Conservation (phyloP, 371 early-diverging fungal species). For the Apophysomyces elegans region DNA sequence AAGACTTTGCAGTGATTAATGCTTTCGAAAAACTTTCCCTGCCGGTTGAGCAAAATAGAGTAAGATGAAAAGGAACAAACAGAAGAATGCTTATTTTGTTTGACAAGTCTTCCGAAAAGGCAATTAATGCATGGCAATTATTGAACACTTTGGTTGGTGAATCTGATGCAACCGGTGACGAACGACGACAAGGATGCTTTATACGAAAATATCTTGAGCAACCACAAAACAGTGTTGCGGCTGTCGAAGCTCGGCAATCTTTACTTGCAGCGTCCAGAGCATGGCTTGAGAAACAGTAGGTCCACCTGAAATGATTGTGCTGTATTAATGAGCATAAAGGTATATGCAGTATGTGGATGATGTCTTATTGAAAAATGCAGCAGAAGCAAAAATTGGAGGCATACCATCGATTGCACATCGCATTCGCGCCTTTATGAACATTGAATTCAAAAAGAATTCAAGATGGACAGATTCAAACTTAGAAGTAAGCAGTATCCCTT, state of each 20-base stretch:
- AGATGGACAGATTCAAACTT: conserved; percentile 54
- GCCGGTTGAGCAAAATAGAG: conserved; percentile 15
- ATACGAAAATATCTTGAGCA: not conserved
- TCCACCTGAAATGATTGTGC: not conserved
- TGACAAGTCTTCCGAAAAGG: conserved; percentile 9
- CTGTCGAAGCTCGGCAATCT: not conserved
- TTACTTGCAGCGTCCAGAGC: conserved; percentile 11
- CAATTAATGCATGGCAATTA: conserved; percentile 19
- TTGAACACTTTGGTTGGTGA: conserved; percentile 10
- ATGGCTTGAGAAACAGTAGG: conserved; percentile 30
- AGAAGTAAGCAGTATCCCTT: conserved; percentile 40
- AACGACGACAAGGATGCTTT: not conserved
- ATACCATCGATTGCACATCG: conserved; percentile 66
- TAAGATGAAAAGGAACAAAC: not conserved
- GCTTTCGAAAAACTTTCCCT: conserved; percentile 13
- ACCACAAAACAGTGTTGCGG: not conserved
- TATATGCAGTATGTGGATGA: conserved; percentile 63
- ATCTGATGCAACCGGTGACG: not conserved
- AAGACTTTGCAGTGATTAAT: conserved; percentile 16
- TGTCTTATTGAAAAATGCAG: conserved; percentile 58
- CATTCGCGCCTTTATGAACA: conserved; percentile 68
- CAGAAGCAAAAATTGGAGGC: conserved; percentile 73
- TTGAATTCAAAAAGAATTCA: conserved; percentile 59
- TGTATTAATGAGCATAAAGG: not conserved
- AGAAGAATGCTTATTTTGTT: not conserved